Evolutionary conservation across 2,329 filamentous ascomycete genomes (phyloP).

Genomic region (Teratosphaeria gauchensis): DNA sequence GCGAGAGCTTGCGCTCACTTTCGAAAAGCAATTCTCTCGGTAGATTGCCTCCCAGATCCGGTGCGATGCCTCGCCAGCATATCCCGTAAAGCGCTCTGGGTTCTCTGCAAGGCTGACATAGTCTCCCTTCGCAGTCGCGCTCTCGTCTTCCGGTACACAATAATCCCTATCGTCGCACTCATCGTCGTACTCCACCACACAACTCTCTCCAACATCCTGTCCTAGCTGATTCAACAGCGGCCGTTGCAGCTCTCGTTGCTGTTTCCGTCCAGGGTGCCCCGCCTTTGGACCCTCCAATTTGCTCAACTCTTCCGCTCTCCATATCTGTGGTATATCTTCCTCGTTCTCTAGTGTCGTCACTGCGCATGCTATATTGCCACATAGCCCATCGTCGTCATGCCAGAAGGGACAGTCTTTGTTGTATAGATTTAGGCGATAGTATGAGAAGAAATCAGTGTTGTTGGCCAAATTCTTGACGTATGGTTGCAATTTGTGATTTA

Average conservation of each 20-base stretch:
- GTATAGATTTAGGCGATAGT: conserved; percentile 91
- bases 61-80: conserved; percentile 70
- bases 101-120: conserved; percentile 93
- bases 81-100: conserved; percentile 91
- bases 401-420: conserved; percentile 94
- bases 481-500: conserved; percentile 70
- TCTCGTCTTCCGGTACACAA: conserved; percentile 91
- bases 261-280: conserved; percentile 69
- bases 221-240: conserved; percentile 78
- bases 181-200: conserved; percentile 93
- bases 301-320: conserved; percentile 83
- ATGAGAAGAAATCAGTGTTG: conserved; percentile 93
- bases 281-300: conserved; percentile 87
- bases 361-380: conserved; percentile 91
- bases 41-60: conserved; percentile 98
- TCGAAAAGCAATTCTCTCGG: conserved; percentile 85
- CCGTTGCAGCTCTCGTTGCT: conserved; percentile 59
- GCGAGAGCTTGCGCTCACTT: conserved; percentile 24
- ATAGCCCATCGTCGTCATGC: conserved; percentile 86
- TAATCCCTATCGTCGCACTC: conserved; percentile 96
- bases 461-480: conserved; percentile 70
- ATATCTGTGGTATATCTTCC: conserved; percentile 82
- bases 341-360: conserved; percentile 94
- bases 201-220: conserved; percentile 83
- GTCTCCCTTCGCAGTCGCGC: conserved; percentile 75